Evolutionary conservation across 306 rosid genomes (phyloP), one percentile per base, ranked within the genome.

Genomic region (Mucuna pruriens): DNA sequence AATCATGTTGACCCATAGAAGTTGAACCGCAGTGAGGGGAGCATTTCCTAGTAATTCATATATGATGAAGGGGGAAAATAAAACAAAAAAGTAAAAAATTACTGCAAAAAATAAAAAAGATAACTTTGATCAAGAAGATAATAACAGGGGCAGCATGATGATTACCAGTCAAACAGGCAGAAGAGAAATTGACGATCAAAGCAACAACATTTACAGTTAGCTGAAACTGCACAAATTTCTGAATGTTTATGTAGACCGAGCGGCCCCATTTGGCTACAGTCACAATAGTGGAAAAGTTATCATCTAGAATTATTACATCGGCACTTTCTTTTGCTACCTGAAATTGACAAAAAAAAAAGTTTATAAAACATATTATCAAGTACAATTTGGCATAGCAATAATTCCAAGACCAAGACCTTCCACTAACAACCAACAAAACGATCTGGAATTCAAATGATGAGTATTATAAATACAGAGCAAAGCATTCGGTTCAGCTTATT

Each of bases 291-390:
- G 99, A 95, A 84, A 95, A 95, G 87, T 95, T 95, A 73, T 93
- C 98, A 66, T 95, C 99, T 38, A 95, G 85, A 85, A 95, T 95
- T 75, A 95, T 92, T 42, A 95, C 99, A 67, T 95, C 99, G 2
- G 98, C 99, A 80, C 99, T 95, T 90, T 93, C 98, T 83, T 95
- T 95, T 16, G 99, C 99, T 16, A 95, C 99, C 99, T 95, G 92
- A 74, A 84, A 85, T 80, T 85, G 31, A 46, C 6, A 36, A 31
- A 83, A 46, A 71, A 84, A 46, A 49, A 55, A 66, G 9, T 67
- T 69, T 26, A 78, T 55, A 75, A 84, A 79, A 67, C 46, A 36
- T 36, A 16, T 52, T 19, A 48, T 19, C 31, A 31, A 68, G 61
- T 34, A 54, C 39, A 73, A 77, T 45, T 62, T 20, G 26, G 57